Evolutionary conservation across 2,329 filamentous ascomycete genomes (phyloP).

Genomic region (Pyrenochaeta sp.): DNA sequence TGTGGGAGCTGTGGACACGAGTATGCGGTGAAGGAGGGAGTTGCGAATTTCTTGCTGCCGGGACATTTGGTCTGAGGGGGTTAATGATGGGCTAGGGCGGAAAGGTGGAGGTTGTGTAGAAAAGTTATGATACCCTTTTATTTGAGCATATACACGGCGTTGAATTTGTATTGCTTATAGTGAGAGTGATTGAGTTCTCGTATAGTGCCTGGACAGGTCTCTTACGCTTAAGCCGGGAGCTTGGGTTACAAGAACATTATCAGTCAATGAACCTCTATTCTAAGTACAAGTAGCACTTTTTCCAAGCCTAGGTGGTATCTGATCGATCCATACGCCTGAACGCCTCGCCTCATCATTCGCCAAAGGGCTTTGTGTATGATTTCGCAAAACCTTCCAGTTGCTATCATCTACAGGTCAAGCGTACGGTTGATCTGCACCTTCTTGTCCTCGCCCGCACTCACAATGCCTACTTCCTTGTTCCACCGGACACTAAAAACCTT

Average conservation of each 20-base stretch:
- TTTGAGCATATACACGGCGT: constrained; percentile 7
- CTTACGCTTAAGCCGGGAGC: neutral
- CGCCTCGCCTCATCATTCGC: constrained; percentile 9
- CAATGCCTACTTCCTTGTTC: constrained; percentile 86
- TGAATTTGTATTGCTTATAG: neutral
- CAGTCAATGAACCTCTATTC: neutral
- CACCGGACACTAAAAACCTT: constrained; percentile 92
- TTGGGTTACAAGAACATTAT: neutral
- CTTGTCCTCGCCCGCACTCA: constrained; percentile 93
- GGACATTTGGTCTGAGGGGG: constrained; percentile 77
- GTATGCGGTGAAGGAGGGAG: constrained; percentile 93
- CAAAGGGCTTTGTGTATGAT: neutral
- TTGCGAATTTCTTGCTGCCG: constrained; percentile 93
- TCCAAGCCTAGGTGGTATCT: constrained; percentile 25
- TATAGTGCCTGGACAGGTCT: neutral
- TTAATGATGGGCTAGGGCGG: neutral
- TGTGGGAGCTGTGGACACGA: constrained; percentile 93
- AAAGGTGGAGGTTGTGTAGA: neutral
- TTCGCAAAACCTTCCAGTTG: neutral
- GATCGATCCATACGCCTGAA: constrained; percentile 19
- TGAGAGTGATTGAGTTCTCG: neutral
- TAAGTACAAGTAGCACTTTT: constrained; percentile 3
- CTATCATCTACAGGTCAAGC: constrained; percentile 21
- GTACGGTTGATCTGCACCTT: constrained; percentile 83
- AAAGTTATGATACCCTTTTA: constrained; percentile 37